These are phyloP conservation scores for Passiflora organensis DNA, from an alignment of 345 rosid genomes.

Conservation along the genomic window DNA sequence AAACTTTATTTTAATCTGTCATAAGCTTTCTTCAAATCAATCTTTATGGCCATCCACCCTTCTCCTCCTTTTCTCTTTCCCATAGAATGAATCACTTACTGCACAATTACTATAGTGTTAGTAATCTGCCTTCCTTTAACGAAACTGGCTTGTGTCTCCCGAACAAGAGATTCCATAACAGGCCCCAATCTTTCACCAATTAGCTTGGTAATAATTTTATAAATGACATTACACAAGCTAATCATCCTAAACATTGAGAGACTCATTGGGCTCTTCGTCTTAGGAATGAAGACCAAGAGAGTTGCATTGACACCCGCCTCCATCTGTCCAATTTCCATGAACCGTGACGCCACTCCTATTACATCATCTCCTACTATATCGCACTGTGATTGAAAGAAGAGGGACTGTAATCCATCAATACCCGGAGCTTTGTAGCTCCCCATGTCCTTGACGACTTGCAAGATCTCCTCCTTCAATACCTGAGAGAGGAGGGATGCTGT, in stretches of 20 bases:
- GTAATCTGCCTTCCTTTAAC: not conserved
- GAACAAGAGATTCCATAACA: not conserved
- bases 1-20: not conserved
- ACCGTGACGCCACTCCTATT: not conserved
- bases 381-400: not conserved
- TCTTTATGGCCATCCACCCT: not conserved
- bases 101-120: not conserved
- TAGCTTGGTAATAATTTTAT: not conserved
- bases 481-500: too few species aligned
- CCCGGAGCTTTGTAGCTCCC: slow-evolving; percentile 3
- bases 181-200: not conserved
- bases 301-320: not conserved
- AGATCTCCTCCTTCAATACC: too few species aligned
- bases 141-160: not conserved
- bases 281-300: not conserved
- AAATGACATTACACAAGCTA: not conserved
- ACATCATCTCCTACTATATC: not conserved
- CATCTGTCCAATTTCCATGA: not conserved
- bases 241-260: not conserved
- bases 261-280: not conserved
- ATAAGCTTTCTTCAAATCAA: not conserved
- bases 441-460: too few species aligned
- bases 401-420: not conserved
- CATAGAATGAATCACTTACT: not conserved
- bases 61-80: not conserved